Evolutionary conservation across 306 rosid species (phyloP), one percentile per base, ranked within the genome.

Genomic region (Acacia melanoxylon): DNA sequence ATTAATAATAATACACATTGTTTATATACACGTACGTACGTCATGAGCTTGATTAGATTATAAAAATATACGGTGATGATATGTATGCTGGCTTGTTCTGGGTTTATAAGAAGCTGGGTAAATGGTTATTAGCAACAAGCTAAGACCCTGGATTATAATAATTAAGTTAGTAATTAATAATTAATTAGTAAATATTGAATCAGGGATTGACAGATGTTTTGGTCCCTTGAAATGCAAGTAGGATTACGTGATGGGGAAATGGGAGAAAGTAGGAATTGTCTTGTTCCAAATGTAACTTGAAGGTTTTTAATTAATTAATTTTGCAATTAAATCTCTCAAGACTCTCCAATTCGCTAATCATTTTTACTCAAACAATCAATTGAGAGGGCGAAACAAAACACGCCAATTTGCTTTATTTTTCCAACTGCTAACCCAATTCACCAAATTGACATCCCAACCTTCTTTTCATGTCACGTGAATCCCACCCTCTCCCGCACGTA

Each of bases 401-500:
- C 88, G 33, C 86, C 80, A 24, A 45, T 81, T 33, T 66, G 49
- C 86, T 80, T 77, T 42, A 27, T 67, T 80, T 78, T 83, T 87
- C 86, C 91, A 94, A 89, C 90, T 86, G 90, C 94, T 84, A 89
- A 89, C 87, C 83, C 66, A 82, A 88, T 75, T 41, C 42, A 54
- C 80, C 33, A 72, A 46, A 87, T 88, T 89, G 95, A 94, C 95
- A 82, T 44, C 84, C 86, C 93, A 91, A 85, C 98, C 80, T 71
- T 71, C 80, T 72, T 45, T 31, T 80, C 77, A 83, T 82, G 82
- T 94, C 98, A 92, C 95, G 88, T 88, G 97, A 89, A 85, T 88
- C 94, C 89, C 89, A 90, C 86, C 85, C 87, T 83, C 91, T 78
- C 87, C 25, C 91, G 86, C 95, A 91, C 97, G 92, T 83, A 52